These are phyloP conservation scores for Pisolithus orientalis DNA, from an alignment of 768 basidiomycete genomes.

Conservation along the genomic window DNA sequence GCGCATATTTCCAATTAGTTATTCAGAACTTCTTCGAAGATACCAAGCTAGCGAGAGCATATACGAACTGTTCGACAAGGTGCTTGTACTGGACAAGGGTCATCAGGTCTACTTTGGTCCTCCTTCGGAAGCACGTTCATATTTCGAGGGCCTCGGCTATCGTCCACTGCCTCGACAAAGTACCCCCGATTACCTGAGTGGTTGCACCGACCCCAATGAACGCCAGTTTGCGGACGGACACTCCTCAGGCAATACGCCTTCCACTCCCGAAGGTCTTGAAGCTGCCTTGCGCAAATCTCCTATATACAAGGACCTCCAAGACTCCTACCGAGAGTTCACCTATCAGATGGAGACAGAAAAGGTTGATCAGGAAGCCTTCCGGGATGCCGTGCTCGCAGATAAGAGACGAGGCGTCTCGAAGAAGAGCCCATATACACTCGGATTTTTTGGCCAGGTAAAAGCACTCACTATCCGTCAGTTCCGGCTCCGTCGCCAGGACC, in stretches of 20 bases:
- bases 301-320: conserved; percentile 28
- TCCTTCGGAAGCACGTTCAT: conserved; percentile 62
- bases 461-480: conserved; percentile 71
- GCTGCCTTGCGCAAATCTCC: conserved; percentile 49
- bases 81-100: conserved; percentile 76
- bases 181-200: conserved; percentile 81
- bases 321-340: conserved; percentile 51
- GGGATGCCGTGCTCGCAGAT: conserved; percentile 64
- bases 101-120: conserved; percentile 80
- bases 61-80: conserved; percentile 80
- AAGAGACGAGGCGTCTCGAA: conserved; percentile 75
- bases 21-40: conserved; percentile 19
- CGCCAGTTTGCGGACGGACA: conserved; percentile 67
- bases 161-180: conserved; percentile 73
- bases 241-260: conserved; percentile 49
- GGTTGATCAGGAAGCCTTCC: conserved; percentile 70
- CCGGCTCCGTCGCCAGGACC: conserved; percentile 66
- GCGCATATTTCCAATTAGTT: neutral
- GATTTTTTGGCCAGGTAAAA: conserved; percentile 67
- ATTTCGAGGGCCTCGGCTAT: conserved; percentile 75
- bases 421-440: conserved; percentile 78
- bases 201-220: conserved; percentile 81
- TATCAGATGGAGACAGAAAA: conserved; percentile 50
- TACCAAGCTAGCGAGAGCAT: conserved; percentile 82
- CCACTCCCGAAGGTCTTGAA: conserved; percentile 64